These are phyloP conservation scores for Aspergillus ochraceus DNA, from an alignment of 2,329 filamentous ascomycete species.

Conservation along the genomic window DNA sequence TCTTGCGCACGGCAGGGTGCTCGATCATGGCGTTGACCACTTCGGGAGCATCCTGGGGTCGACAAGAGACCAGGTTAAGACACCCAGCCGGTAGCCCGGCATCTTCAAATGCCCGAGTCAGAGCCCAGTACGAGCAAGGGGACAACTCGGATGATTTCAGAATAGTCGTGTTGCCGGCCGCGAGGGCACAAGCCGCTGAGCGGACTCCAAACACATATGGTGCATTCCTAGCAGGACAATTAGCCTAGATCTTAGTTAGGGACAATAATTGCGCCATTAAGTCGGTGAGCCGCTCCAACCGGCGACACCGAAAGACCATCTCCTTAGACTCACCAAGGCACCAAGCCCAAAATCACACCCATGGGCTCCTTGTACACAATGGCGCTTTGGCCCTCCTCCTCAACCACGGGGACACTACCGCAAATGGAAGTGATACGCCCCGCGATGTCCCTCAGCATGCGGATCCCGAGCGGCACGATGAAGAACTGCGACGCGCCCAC, in stretches of 20 bases:
- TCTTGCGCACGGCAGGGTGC: conserved; percentile 65
- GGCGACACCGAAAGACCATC: too few relatives aligned
- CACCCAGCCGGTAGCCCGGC: conserved; percentile 73
- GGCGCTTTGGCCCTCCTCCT: conserved; percentile 56
- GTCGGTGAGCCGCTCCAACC: too few relatives aligned
- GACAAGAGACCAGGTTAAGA: conserved; percentile 69
- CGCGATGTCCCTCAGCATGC: conserved; percentile 51
- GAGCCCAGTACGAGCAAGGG: conserved; percentile 61
- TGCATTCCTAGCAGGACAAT: conserved; percentile 47
- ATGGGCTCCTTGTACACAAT: conserved; percentile 72
- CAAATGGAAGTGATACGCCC: conserved; percentile 48
- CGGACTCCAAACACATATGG: conserved; percentile 52
- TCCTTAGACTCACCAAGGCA: conserved; percentile 63
- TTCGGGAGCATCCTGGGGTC: conserved; percentile 61
- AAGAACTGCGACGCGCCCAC: conserved; percentile 32
- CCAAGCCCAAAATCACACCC: conserved; percentile 74
- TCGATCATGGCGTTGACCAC: conserved; percentile 68
- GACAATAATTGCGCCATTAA: too few relatives aligned
- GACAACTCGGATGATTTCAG: conserved; percentile 69
- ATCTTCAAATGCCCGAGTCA: conserved; percentile 64
- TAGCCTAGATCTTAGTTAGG: too few relatives aligned
- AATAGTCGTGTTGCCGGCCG: conserved; percentile 70
- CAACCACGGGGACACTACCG: conserved; percentile 50
- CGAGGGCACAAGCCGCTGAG: conserved; percentile 61
- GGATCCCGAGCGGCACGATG: conserved; percentile 31